A percentile compares a stretch with the other conserved stretches of the same genome.
Evolutionary conservation across 352 stramenopile species (phyloP).

Genomic region (Phytophthora palmivora): DNA sequence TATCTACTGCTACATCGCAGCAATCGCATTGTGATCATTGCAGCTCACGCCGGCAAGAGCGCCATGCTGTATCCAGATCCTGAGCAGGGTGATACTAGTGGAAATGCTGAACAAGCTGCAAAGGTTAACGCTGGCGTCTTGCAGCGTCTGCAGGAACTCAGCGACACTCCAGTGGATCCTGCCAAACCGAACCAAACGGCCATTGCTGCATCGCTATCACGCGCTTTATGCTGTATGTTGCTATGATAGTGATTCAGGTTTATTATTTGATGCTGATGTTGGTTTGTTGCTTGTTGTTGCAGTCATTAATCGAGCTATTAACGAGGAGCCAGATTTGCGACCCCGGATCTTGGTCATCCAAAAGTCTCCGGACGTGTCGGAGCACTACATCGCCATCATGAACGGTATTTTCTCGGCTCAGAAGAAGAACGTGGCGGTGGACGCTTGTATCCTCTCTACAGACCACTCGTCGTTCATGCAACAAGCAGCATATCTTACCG

Average conservation of each 20-base stretch:
- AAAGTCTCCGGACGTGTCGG: slow-evolving; percentile 83
- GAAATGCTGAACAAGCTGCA: slow-evolving; percentile 70
- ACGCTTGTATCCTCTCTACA: slow-evolving; percentile 75
- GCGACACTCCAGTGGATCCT: slow-evolving; percentile 51
- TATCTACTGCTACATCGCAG: slow-evolving; percentile 87
- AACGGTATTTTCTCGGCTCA: slow-evolving; percentile 91
- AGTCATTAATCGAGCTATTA: slow-evolving; percentile 90
- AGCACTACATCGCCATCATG: slow-evolving; percentile 92
- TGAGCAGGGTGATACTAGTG: slow-evolving; percentile 68
- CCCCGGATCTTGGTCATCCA: slow-evolving; percentile 88
- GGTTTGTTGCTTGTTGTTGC: slow-evolving; percentile 4
- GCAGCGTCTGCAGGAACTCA: slow-evolving; percentile 69
- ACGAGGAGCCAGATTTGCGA: slow-evolving; percentile 74
- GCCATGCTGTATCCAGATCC: slow-evolving; percentile 83
- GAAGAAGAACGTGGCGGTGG: slow-evolving; percentile 86
- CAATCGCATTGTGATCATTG: slow-evolving; percentile 88
- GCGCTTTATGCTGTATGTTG: slow-evolving; percentile 80
- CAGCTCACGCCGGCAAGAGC: slow-evolving; percentile 71
- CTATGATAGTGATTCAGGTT: background rate
- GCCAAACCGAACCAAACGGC: slow-evolving; percentile 68
- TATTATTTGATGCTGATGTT: slow-evolving; percentile 5
- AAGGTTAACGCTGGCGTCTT: slow-evolving; percentile 80
- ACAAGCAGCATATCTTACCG: slow-evolving; percentile 86
- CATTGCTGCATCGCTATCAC: slow-evolving; percentile 81
- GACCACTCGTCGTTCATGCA: slow-evolving; percentile 91